A percentile compares a stretch with the other conserved stretches of the same genome.
Evolutionary conservation across 176 grass and related monocot genomes (phyloP).

Genomic region (Oropetium thomaeum): DNA sequence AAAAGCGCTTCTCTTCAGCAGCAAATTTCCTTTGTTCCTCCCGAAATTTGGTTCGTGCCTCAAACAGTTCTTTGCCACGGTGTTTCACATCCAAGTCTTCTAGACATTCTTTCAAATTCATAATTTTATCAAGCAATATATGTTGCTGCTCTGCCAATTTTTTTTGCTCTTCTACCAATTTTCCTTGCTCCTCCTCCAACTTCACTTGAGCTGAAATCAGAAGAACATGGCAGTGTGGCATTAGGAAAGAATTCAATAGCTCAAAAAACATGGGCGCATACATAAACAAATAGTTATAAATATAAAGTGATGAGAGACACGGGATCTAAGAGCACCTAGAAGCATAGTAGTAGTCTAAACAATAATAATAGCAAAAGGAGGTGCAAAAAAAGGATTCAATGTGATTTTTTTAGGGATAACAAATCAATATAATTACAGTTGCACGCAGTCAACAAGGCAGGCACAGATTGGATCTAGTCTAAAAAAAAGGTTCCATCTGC

Average conservation of each 20-base stretch:
- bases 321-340: no score
- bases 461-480: no score
- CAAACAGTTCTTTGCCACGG: not conserved
- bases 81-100: not conserved
- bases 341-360: no score
- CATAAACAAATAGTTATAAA: no score
- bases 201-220: not conserved
- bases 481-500: no score
- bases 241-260: not conserved
- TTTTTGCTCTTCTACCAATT: not conserved
- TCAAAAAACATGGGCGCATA: not conserved
- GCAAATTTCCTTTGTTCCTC: not conserved
- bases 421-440: no score
- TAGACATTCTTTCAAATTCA: rapidly evolving
- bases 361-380: no score
- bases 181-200: not conserved
- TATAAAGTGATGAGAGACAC: no score
- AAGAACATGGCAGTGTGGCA: not conserved
- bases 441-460: no score
- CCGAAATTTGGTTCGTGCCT: not conserved
- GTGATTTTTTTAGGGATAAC: no score
- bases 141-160: not conserved
- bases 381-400: no score
- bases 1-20: no score
- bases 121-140: not conserved